phyloP scores from a whole-genome alignment of 257 asterid genomes.

The Gardenia jasminoides region DNA sequence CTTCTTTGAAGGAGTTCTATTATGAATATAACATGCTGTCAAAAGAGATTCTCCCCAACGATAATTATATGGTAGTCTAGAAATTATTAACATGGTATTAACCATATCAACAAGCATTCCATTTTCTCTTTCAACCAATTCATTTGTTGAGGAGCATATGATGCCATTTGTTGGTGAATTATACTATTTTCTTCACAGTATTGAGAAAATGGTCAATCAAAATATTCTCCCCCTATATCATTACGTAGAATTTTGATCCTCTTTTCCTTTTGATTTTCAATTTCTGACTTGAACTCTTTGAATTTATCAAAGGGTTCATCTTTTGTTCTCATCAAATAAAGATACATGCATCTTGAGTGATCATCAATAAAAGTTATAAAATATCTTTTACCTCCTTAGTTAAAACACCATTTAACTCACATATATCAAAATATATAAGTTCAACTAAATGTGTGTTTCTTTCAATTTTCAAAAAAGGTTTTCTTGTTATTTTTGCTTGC shows the following conservation, averaged over 20 bases:
- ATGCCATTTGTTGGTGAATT: too few relatives aligned
- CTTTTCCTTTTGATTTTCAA: not conserved
- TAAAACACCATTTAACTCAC: not conserved
- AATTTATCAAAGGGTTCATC: not conserved
- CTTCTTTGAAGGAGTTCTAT: too few relatives aligned
- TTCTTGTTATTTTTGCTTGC: not conserved
- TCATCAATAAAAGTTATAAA: not conserved
- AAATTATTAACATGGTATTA: not conserved
- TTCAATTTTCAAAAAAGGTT: not conserved
- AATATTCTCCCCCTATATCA: not conserved
- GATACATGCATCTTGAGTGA: not conserved
- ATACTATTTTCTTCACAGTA: not conserved
- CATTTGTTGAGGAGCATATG: too few relatives aligned
- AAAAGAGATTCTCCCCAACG: too few relatives aligned
- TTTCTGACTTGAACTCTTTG: not conserved
- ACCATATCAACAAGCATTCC: not conserved
- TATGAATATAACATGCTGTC: not conserved
- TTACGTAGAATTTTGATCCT: too few relatives aligned
- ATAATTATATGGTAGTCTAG: too few relatives aligned
- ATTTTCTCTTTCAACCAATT: not conserved
- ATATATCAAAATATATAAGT: not conserved
- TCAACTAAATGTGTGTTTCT: not conserved
- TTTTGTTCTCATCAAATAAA: not conserved
- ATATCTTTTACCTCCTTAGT: not conserved
- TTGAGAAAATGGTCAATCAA: too few relatives aligned